phyloP scores from a whole-genome alignment of 768 basidiomycete species.

The Boletus reticuloceps region DNA sequence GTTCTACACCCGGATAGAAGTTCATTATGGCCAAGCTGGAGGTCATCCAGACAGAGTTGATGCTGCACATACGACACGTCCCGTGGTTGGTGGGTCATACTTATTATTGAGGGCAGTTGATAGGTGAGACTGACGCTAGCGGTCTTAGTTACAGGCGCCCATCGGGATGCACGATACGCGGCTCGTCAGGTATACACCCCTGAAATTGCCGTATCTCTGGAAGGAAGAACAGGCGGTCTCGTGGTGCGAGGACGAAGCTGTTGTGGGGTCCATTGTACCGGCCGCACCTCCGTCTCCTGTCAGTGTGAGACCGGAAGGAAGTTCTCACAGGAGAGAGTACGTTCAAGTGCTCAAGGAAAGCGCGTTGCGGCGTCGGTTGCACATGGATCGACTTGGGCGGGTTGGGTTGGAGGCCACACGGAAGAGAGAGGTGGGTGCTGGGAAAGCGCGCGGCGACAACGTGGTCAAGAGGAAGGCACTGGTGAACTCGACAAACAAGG shows the following conservation, averaged over 20 bases:
- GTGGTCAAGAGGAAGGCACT: slow-evolving; percentile 12
- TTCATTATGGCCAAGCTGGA: slow-evolving; percentile 17
- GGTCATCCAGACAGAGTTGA: slow-evolving; percentile 19
- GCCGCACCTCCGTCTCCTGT: background rate
- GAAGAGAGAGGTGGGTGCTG: background rate
- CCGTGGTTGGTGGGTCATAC: slow-evolving; percentile 16
- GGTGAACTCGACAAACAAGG: slow-evolving; percentile 13
- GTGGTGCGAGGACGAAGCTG: background rate
- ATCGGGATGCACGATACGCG: slow-evolving; percentile 15
- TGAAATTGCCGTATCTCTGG: slow-evolving; percentile 16
- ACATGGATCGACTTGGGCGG: slow-evolving; percentile 4
- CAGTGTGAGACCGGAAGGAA: background rate
- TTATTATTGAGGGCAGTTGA: background rate
- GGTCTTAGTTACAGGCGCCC: slow-evolving; percentile 11
- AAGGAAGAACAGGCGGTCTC: slow-evolving; percentile 2
- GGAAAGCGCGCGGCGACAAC: background rate
- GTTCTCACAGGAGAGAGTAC: slow-evolving; percentile 13
- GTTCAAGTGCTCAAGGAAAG: slow-evolving; percentile 22
- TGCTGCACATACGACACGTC: slow-evolving; percentile 6
- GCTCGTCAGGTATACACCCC: slow-evolving; percentile 16
- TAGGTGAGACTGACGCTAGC: background rate
- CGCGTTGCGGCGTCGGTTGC: slow-evolving; percentile 16
- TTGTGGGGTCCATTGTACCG: background rate
- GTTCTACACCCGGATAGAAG: background rate
- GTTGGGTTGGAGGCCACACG: background rate